phyloP scores from a whole-genome alignment of 1,284 basidiomycete species.

The Cryptococcus sp. region DNA sequence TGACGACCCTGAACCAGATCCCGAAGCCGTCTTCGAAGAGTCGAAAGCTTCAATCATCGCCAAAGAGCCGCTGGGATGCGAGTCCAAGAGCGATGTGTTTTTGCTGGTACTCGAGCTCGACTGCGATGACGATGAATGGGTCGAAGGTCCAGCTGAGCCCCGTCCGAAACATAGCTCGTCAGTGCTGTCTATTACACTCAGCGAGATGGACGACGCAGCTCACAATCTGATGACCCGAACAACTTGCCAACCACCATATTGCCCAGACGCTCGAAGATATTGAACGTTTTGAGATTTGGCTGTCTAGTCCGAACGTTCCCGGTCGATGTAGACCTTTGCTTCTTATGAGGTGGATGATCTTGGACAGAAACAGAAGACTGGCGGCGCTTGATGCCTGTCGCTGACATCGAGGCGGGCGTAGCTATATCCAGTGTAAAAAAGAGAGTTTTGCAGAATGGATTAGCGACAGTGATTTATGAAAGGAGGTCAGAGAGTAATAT shows the following conservation, averaged over 20 bases:
- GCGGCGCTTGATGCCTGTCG: constrained; percentile 2
- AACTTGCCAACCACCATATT: too few relatives aligned
- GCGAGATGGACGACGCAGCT: too few relatives aligned
- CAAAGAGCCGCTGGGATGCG: constrained; percentile 5
- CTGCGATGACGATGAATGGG: too few relatives aligned
- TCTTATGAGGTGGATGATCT: not conserved
- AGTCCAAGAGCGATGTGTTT: not conserved
- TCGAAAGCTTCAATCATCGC: not conserved
- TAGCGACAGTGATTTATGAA: not conserved
- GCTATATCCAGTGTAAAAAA: not conserved
- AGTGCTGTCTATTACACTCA: too few relatives aligned
- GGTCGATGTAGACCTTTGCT: not conserved
- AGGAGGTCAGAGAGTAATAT: too few relatives aligned
- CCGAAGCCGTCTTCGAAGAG: not conserved
- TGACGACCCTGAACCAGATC: not conserved
- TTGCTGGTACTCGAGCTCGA: not conserved
- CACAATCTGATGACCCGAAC: too few relatives aligned
- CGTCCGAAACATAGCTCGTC: too few relatives aligned
- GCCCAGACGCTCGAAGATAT: too few relatives aligned
- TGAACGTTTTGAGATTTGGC: too few relatives aligned
- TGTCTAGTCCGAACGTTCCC: too few relatives aligned
- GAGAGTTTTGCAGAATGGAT: not conserved
- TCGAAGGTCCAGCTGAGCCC: too few relatives aligned
- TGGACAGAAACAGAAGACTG: constrained; percentile 1
- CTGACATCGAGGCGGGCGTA: constrained; percentile 7